Percentiles rank a stretch among this genome's conserved stretches.
Evolutionary conservation across 805 yeast species (phyloP).

Genomic region (Brettanomyces nanus): DNA sequence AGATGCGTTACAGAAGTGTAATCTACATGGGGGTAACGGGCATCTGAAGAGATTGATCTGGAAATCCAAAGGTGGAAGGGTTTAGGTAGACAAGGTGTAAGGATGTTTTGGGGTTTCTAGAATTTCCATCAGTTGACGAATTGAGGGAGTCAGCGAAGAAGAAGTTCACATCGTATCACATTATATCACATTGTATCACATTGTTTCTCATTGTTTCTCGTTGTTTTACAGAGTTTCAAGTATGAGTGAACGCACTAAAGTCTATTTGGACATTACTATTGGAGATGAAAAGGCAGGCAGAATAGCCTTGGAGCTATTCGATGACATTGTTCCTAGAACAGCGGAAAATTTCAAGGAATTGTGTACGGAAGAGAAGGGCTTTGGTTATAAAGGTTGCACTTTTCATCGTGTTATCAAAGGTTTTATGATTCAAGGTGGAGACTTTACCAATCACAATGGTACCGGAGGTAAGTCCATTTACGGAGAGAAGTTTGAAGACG

Average conservation of each 20-base stretch:
- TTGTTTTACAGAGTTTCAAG: too few species aligned
- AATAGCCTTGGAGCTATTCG: conserved; percentile 62
- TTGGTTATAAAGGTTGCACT: conserved; percentile 72
- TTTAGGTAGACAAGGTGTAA: too few species aligned
- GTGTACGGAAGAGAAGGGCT: conserved; percentile 83
- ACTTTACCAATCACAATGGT: conserved; percentile 65
- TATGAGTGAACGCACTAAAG: conserved; percentile 40
- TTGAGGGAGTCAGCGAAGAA: too few species aligned
- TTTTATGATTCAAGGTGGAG: conserved; percentile 95
- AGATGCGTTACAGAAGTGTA: conserved; percentile 1
- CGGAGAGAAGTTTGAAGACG: conserved; percentile 87
- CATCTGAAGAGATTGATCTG: conserved; percentile 3
- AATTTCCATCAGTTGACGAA: too few species aligned
- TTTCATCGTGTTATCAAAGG: conserved; percentile 88
- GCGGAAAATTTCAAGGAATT: conserved; percentile 85
- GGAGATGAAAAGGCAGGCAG: conserved; percentile 68
- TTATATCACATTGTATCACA: too few species aligned
- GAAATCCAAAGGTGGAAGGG: too few species aligned
- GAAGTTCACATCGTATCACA: too few species aligned
- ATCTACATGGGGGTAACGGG: conserved; percentile 1
- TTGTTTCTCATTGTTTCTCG: too few species aligned
- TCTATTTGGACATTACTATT: conserved; percentile 71
- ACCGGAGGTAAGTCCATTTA: conserved; percentile 80
- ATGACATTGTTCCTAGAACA: conserved; percentile 66
- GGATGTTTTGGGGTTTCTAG: too few species aligned